Evolutionary conservation across 305 asterid species (phyloP).

Genomic region (Fraxinus sp.): DNA sequence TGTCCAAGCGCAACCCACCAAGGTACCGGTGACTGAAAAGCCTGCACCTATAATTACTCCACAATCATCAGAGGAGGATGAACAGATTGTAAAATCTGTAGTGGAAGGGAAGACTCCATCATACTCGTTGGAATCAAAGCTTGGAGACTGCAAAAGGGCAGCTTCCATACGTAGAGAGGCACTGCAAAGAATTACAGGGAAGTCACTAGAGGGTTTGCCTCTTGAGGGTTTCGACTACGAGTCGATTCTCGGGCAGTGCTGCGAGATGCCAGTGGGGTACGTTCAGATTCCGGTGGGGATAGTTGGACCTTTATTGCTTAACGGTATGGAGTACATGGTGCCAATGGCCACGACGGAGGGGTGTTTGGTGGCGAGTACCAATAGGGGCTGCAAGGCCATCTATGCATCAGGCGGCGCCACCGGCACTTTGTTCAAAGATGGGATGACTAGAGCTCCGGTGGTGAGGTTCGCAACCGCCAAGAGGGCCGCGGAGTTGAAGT

Average conservation of each 20-base stretch:
- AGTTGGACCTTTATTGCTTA: conserved; percentile 50
- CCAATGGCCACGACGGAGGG: conserved; percentile 62
- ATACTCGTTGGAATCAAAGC: conserved; percentile 43
- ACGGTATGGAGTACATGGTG: conserved; percentile 45
- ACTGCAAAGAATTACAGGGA: conserved; percentile 48
- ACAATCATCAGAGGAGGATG: conserved; percentile 37
- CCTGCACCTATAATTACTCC: conserved; percentile 23
- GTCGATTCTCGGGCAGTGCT: conserved; percentile 53
- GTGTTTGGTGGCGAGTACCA: conserved; percentile 49
- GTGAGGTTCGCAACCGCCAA: conserved; percentile 45
- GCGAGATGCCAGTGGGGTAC: conserved; percentile 58
- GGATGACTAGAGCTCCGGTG: conserved; percentile 60
- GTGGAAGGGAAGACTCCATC: conserved; percentile 40
- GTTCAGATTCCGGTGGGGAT: conserved; percentile 54
- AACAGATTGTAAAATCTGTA: conserved; percentile 34
- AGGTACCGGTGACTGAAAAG: conserved; percentile 23
- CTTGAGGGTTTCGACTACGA: conserved; percentile 51
- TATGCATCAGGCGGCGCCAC: conserved; percentile 43
- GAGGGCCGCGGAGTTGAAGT: conserved; percentile 46
- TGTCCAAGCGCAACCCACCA: conserved; percentile 24
- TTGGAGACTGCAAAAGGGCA: conserved; percentile 47
- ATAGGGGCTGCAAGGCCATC: conserved; percentile 54
- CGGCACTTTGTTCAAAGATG: conserved; percentile 39
- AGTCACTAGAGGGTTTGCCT: conserved; percentile 46
- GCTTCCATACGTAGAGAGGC: conserved; percentile 44